Base-by-base conservation (phyloP, 2,329 filamentous ascomycete genomes). In the Beauveria scarabaeidicola region DNA sequence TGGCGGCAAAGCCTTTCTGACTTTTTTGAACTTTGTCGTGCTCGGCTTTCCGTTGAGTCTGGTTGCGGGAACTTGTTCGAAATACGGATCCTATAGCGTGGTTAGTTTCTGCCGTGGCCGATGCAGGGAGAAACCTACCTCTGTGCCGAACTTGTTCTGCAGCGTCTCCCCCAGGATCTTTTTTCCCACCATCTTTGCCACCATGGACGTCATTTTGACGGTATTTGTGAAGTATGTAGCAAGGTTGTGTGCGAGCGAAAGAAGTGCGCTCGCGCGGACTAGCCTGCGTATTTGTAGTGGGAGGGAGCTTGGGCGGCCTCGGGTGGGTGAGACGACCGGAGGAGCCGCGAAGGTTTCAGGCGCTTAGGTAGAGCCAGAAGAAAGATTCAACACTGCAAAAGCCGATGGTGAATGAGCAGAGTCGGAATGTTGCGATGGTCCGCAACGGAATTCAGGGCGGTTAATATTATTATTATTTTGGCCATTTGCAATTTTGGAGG, bases 1-100 rank as follows among this genome's bases (percentile, higher is more conserved):
- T 27, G 84, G 83, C 0, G 92, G 92, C 40, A 92, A 78, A 23
- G 90, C 89, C 75, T 95, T 96, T 76, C 89, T 90, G 70, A 87
- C 83, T 73, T 89, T 96, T 78, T 91, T 93, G 60, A 81, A 79
- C 71, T 91, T 95, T 11, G 57, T 59, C 67, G 84, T 85, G 3
- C 72, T 81, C 27, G 86, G 84, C 58, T 78, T 83, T 61, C 85
- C 85, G 64, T 85, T 76, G 46, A 89, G 77, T 63, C 85, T 82
- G 9, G 88, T 89, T 46, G 92, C 87, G 23, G 87, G 85, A 40
- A 96, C 85, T 65, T 85, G 80, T 72, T 96, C 90, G 68, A 92
- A 96, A 76, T 91, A 96, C 6, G 92, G 91, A 70, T 97, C 92
- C 90, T 97, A 60, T 64, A 40, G 63, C 38, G 51, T 19, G 10